Evolutionary conservation across 176 grass and related monocot genomes (phyloP).

Genomic region (Hordeum vulgare): MorexV3_pseudomolecules_assembly NC_058518.1:435921917-435922416

Average conservation of each 20-base stretch:
- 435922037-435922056: slow-evolving; percentile 48
- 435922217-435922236: neutral
- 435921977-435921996: neutral
- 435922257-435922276: slow-evolving; percentile 15
- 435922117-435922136: slow-evolving; percentile 89
- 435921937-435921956: neutral
- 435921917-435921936: slow-evolving; percentile 84
- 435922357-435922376: slow-evolving; percentile 60
- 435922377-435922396: slow-evolving; percentile 46
- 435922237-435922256: neutral
- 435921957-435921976: neutral
- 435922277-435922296: slow-evolving; percentile 78
- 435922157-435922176: slow-evolving; percentile 64
- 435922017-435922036: slow-evolving; percentile 52
- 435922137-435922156: slow-evolving; percentile 55
- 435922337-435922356: slow-evolving; percentile 81
- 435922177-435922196: slow-evolving; percentile 14
- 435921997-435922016: neutral
- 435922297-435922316: slow-evolving; percentile 46
- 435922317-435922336: slow-evolving; percentile 58
- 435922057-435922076: slow-evolving; percentile 70
- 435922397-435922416: slow-evolving; percentile 30
- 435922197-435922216: neutral
- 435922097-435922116: slow-evolving; percentile 86
- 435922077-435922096: slow-evolving; percentile 80